Percentiles rank a stretch among this genome's conserved stretches.
Evolutionary conservation across 805 yeast genomes (phyloP).

Genomic region (Novakomyces olei): DNA sequence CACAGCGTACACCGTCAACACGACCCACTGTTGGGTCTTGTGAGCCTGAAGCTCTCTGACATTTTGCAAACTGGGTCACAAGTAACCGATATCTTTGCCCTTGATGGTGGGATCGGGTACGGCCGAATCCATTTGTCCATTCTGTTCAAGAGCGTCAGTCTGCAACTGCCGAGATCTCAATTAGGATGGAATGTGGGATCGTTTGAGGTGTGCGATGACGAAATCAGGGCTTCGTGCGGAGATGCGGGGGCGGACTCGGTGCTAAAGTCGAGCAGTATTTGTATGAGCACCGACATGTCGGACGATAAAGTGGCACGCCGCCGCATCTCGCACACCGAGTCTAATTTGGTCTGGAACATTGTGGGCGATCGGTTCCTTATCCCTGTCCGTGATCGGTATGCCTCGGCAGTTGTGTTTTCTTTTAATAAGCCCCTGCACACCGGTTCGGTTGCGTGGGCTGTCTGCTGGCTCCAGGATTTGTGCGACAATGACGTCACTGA

Average conservation of each 20-base stretch:
- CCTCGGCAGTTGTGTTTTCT: neutral
- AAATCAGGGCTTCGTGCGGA: neutral
- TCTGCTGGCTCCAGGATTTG: neutral
- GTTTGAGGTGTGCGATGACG: neutral
- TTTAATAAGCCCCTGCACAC: neutral
- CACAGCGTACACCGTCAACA: slow-evolving; percentile 3
- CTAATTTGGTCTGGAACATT: neutral
- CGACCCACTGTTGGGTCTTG: slow-evolving; percentile 2
- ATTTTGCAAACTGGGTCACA: slow-evolving; percentile 1
- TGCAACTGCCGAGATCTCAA: neutral
- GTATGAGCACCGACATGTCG: neutral
- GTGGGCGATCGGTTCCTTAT: neutral
- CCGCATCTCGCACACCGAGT: neutral
- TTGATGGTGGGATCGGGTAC: slow-evolving; percentile 4
- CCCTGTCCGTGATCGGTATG: neutral
- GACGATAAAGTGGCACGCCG: neutral
- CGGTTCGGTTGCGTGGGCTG: neutral
- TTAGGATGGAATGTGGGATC: slow-evolving; percentile 4
- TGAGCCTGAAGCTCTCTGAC: neutral
- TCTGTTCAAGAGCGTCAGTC: neutral
- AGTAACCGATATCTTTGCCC: slow-evolving; percentile 1
- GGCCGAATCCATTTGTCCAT: slow-evolving; percentile 2
- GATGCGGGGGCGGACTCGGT: neutral
- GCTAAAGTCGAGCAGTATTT: neutral
- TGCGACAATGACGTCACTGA: neutral